phyloP scores from a whole-genome alignment of 2,329 filamentous ascomycete species.

The Chaetomium sp. region DNA sequence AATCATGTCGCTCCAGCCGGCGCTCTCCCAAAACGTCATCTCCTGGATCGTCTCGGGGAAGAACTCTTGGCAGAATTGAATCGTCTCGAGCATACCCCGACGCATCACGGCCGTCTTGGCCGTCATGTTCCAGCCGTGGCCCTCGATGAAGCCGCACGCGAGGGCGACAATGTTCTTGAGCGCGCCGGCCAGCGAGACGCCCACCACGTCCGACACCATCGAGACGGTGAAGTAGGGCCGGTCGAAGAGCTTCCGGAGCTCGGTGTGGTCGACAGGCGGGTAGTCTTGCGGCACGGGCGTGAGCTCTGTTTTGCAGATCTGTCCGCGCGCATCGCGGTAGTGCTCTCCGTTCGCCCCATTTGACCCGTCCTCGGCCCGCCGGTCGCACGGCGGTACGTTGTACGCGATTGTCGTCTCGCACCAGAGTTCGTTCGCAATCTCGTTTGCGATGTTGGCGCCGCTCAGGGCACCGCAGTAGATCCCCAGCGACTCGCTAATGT shows the following conservation, averaged over 20 bases:
- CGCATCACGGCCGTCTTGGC: constrained; percentile 99
- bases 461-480: constrained; percentile 97
- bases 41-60: constrained; percentile 80
- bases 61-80: constrained; percentile 92
- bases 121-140: constrained; percentile 96
- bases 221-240: constrained; percentile 97
- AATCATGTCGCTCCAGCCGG: constrained; percentile 92
- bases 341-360: constrained; percentile 47
- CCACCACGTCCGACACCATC: constrained; percentile 92
- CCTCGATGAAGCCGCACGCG: constrained; percentile 92
- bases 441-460: constrained; percentile 92
- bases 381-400: constrained; percentile 84
- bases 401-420: constrained; percentile 97
- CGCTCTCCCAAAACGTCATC: constrained; percentile 93
- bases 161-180: constrained; percentile 97
- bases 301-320: constrained; percentile 68
- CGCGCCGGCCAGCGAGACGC: constrained; percentile 90
- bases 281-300: constrained; percentile 78
- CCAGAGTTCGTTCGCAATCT: constrained; percentile 95
- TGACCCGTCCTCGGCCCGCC: constrained; percentile 67
- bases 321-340: constrained; percentile 70
- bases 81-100: constrained; percentile 92
- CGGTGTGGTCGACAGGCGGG: constrained; percentile 80
- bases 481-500: constrained; percentile 84
- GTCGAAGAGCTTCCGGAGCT: constrained; percentile 86